phyloP scores from a whole-genome alignment of 768 basidiomycete species.

The Amanita muscaria region DNA sequence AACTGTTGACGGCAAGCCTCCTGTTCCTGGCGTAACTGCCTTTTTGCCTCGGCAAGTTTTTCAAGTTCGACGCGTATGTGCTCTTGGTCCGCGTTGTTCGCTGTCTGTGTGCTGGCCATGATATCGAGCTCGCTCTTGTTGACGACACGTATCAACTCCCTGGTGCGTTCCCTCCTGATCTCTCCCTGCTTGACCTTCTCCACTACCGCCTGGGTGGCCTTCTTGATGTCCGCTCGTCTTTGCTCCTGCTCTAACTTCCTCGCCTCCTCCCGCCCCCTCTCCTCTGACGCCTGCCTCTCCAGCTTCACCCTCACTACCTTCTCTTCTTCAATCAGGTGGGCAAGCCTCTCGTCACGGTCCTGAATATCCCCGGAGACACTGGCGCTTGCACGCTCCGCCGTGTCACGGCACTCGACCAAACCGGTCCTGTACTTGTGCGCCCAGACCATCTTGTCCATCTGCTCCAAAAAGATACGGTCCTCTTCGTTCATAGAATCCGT shows the following conservation, averaged over 20 bases:
- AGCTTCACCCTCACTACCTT: background rate
- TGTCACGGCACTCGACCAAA: constrained; percentile 2
- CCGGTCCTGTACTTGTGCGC: constrained; percentile 1
- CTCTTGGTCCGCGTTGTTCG: background rate
- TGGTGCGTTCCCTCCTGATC: constrained; percentile 5
- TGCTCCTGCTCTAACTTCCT: constrained; percentile 1
- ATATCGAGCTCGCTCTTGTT: constrained; percentile 8
- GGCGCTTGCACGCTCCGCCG: background rate
- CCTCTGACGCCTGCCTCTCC: constrained; percentile 1
- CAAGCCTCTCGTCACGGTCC: constrained; percentile 3
- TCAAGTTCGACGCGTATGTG: constrained; percentile 1
- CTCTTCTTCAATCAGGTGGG: background rate
- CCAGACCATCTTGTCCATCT: constrained; percentile 1
- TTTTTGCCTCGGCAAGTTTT: background rate
- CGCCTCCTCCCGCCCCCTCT: constrained; percentile 1
- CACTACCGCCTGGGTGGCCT: background rate
- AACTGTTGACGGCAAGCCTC: background rate
- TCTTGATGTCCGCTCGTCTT: background rate
- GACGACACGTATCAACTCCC: constrained; percentile 2
- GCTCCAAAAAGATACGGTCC: constrained; percentile 4
- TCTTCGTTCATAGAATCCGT: background rate
- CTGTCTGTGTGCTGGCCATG: background rate
- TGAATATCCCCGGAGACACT: background rate
- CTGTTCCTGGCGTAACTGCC: constrained; percentile 1
- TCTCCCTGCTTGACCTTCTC: constrained; percentile 3